A percentile compares a stretch with the other conserved stretches of the same genome.
Evolutionary conservation across 2,329 filamentous ascomycete genomes (phyloP).

Genomic region (Drechslera avenae): DNA sequence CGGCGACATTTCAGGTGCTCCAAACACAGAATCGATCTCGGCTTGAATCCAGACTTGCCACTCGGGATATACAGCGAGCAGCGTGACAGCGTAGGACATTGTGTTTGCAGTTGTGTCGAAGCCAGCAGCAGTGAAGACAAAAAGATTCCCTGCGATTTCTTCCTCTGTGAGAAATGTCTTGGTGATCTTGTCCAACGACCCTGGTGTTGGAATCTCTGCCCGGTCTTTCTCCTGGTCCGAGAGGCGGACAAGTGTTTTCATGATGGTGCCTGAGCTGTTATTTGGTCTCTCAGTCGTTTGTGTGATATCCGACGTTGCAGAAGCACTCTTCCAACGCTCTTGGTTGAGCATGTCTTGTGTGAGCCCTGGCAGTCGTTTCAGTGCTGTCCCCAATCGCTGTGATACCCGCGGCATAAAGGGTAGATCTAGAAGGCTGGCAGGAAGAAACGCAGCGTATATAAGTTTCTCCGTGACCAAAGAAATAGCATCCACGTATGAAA

Average conservation of each 20-base stretch:
- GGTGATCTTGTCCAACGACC: not conserved
- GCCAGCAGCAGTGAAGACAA: conserved; percentile 27
- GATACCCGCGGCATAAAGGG: conserved; percentile 7
- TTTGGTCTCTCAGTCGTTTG: not conserved
- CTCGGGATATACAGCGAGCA: conserved; percentile 54
- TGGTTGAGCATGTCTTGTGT: not conserved
- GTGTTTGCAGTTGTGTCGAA: conserved; percentile 51
- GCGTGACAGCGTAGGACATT: conserved; percentile 53
- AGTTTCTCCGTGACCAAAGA: not conserved
- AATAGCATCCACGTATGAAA: conserved; percentile 3
- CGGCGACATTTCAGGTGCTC: not conserved
- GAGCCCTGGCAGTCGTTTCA: not conserved
- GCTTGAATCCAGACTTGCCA: conserved; percentile 58
- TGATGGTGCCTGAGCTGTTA: not conserved
- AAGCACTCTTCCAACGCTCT: not conserved
- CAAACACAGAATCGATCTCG: conserved; percentile 51
- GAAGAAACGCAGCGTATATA: conserved; percentile 4
- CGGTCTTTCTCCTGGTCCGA: not conserved
- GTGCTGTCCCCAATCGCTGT: not conserved
- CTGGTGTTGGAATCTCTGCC: not conserved
- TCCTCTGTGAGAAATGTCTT: conserved; percentile 10
- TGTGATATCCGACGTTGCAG: not conserved
- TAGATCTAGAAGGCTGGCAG: not conserved
- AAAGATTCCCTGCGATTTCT: conserved; percentile 29
- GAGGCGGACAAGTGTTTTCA: conserved; percentile 4